Percentiles rank a stretch among this genome's conserved stretches.
Conservation (phyloP, 495 filamentous ascomycete species). For the Delitschia confertaspora region DNA sequence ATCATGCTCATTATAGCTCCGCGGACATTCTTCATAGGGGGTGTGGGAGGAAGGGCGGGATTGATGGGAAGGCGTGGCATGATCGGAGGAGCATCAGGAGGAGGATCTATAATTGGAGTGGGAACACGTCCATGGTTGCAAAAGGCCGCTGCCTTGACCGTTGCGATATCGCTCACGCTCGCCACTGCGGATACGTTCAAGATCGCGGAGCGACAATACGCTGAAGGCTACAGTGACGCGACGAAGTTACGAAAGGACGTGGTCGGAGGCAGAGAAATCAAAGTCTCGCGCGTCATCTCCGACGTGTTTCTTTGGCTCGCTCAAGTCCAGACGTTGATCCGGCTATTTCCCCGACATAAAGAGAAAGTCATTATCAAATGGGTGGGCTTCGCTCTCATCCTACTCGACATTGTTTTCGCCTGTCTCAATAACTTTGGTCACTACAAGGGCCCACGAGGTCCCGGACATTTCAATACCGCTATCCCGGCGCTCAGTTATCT, state of each 20-base stretch:
- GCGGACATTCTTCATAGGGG: conserved; percentile 79
- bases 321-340: conserved; percentile 91
- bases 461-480: conserved; percentile 71
- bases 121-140: conserved; percentile 92
- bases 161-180: conserved; percentile 86
- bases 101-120: conserved; percentile 69
- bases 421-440: conserved; percentile 75
- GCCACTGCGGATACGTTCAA: conserved; percentile 82
- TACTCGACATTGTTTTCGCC: conserved; percentile 80
- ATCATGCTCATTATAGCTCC: conserved; percentile 91
- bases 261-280: conserved; percentile 70
- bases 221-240: conserved; percentile 63
- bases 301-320: conserved; percentile 95
- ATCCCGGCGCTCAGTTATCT: conserved; percentile 90
- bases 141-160: conserved; percentile 82
- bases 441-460: conserved; percentile 47
- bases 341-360: conserved; percentile 89
- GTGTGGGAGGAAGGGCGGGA: conserved; percentile 54
- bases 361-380: conserved; percentile 99
- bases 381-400: conserved; percentile 88
- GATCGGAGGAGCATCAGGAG: conserved; percentile 64
- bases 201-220: conserved; percentile 72
- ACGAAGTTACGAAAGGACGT: conserved; percentile 61
- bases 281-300: conserved; percentile 80
- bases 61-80: conserved; percentile 76